Base-by-base conservation (phyloP, 352 stramenopile species). In the Phytophthora palmivora region DNA sequence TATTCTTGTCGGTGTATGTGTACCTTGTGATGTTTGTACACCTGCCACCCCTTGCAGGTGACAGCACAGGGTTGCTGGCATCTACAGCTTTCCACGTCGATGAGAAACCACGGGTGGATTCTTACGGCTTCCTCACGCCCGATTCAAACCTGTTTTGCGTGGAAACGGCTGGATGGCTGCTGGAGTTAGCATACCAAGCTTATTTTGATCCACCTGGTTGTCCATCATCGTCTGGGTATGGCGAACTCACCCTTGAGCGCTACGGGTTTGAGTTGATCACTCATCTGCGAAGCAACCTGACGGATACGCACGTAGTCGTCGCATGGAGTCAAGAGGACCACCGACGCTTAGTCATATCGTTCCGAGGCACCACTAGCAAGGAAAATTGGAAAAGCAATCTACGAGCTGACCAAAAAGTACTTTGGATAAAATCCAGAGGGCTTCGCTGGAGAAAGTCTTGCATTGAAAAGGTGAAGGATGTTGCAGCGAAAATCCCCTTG, bases 361-460 rank as follows among this genome's bases (percentile, higher is more conserved):
- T 96, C 46, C 82, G 88, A 41, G 88, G 88, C 4, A 95, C 88
- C 22, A 92, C 88, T 2, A 94, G 87, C 64, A 88, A 90, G 32
- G 81, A 86, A 46, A 93, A 96, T 64, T 96, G 88, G 88, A 94
- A 87, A 58, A 94, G 86, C 58, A 96, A 96, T 56, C 60, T 96
- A 4, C 83, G 87, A 18, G 91, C 89, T 11, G 79, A 93, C 47
- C 84, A 95, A 63, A 76, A 82, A 16, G 84, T 92, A 26, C 63
- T 95, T 5, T 94, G 80, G 70, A 88, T 94, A 51, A 87, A 87
- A 48, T 91, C 87, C 9, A 76, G 76, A 55, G 82, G 78, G 2
- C 69, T 79, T 22, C 69, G 82, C 6, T 78, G 72, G 32, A 76
- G 73, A 21, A 74, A 50, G n/a, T 87, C 74, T 12, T 95, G 82